Conservation (phyloP, 768 basidiomycete species). For the Podaxis rugospora region DNA sequence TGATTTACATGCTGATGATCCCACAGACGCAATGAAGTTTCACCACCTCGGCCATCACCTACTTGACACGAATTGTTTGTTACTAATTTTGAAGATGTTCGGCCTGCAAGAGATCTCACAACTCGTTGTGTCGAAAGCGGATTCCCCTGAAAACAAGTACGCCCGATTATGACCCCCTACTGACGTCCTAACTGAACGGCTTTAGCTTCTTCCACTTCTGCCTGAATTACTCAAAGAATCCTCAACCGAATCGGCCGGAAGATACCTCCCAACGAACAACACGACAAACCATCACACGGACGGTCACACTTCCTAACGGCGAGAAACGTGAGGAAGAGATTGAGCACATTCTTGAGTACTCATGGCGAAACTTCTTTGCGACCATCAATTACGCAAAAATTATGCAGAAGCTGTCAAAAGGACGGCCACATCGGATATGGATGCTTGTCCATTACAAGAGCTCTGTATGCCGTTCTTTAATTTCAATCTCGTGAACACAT, state of each 20-base stretch:
- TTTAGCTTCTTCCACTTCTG: constrained; percentile 95
- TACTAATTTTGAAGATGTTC: constrained; percentile 96
- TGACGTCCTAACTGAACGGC: neutral
- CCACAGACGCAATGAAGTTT: constrained; percentile 93
- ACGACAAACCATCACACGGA: constrained; percentile 54
- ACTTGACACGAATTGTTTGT: constrained; percentile 90
- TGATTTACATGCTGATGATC: neutral
- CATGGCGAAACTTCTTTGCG: constrained; percentile 97
- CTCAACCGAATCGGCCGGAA: constrained; percentile 53
- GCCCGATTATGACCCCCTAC: neutral
- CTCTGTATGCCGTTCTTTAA: constrained; percentile 53
- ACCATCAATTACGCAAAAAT: constrained; percentile 97
- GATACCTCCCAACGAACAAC: constrained; percentile 62
- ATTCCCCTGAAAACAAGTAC: constrained; percentile 83
- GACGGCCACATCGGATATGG: constrained; percentile 89
- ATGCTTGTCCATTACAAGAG: constrained; percentile 98
- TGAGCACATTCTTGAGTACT: constrained; percentile 90
- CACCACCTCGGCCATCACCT: constrained; percentile 95
- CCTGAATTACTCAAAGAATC: constrained; percentile 68
- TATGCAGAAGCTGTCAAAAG: constrained; percentile 96
- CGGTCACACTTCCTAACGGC: constrained; percentile 63
- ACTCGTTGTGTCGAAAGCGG: constrained; percentile 83
- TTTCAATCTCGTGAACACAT: neutral
- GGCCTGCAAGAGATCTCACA: constrained; percentile 89
- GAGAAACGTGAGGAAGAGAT: constrained; percentile 81